Percentiles rank a stretch among this genome's conserved stretches.
phyloP scores from a whole-genome alignment of 1,139 yeast genomes.

The Geotrichum restrictum region DNA sequence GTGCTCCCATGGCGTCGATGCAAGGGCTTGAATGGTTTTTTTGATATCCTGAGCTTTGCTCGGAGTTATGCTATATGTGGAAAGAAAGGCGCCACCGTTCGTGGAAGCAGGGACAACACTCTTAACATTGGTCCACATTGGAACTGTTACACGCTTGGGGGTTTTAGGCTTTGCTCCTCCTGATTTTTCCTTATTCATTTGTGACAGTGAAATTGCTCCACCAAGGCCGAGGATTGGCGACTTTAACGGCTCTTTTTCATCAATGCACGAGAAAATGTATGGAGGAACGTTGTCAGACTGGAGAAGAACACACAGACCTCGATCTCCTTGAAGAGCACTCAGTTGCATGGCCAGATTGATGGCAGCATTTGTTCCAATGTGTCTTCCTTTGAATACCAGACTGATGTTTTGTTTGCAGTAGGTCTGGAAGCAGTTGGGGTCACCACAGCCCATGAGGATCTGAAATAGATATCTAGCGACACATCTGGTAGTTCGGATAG shows the following conservation, averaged over 20 bases:
- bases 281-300: slow-evolving; percentile 12
- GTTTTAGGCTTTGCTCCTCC: neutral
- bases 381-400: slow-evolving; percentile 23
- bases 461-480: slow-evolving; percentile 27
- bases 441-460: slow-evolving; percentile 27
- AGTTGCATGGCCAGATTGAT: slow-evolving; percentile 26
- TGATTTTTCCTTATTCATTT: neutral
- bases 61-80: neutral
- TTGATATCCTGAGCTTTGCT: neutral
- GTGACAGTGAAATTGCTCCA: neutral
- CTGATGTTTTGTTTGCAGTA: slow-evolving; percentile 24
- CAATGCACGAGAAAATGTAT: slow-evolving; percentile 9
- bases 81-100: neutral
- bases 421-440: slow-evolving; percentile 23
- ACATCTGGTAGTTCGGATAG: slow-evolving; percentile 8
- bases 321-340: slow-evolving; percentile 23
- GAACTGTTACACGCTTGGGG: neutral
- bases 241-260: slow-evolving; percentile 21
- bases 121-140: slow-evolving; percentile 6
- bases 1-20: neutral
- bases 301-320: slow-evolving; percentile 23
- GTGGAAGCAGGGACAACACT: neutral
- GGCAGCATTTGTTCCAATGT: slow-evolving; percentile 23
- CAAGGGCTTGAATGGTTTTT: neutral
- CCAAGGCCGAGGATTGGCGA: slow-evolving; percentile 16